phyloP scores from a whole-genome alignment of 2,329 filamentous ascomycete genomes.

The Paracamarosporium sp. region DNA sequence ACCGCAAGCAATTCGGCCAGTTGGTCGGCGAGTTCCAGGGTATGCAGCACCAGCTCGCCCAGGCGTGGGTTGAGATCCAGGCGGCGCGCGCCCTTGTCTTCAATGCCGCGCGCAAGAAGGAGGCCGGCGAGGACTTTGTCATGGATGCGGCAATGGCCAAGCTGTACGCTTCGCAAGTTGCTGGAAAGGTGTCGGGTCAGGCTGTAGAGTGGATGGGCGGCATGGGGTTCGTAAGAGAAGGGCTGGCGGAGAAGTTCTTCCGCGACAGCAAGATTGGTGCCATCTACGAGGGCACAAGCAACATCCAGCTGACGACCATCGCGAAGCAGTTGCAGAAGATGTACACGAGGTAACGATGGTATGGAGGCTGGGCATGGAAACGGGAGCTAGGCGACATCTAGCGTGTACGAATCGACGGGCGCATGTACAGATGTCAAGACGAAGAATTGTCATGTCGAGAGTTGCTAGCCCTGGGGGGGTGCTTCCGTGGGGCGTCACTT shows the following conservation, averaged over 20 bases:
- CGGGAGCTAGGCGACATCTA: background rate
- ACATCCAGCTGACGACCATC: conserved; percentile 75
- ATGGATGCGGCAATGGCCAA: conserved; percentile 98
- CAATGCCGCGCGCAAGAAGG: conserved; percentile 97
- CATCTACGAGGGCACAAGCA: conserved; percentile 92
- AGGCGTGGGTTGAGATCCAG: conserved; percentile 91
- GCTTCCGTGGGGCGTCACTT: background rate
- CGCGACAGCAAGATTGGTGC: conserved; percentile 98
- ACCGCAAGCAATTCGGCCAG: conserved; percentile 94
- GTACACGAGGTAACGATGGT: conserved; percentile 62
- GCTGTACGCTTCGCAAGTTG: conserved; percentile 91
- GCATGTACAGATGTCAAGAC: background rate
- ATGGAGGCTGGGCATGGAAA: background rate
- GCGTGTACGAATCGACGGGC: background rate
- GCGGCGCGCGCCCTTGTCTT: conserved; percentile 92
- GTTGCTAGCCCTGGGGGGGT: background rate
- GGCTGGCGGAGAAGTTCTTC: conserved; percentile 97
- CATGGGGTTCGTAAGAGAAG: conserved; percentile 97
- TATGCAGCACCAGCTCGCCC: conserved; percentile 98
- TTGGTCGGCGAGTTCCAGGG: conserved; percentile 96
- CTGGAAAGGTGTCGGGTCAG: conserved; percentile 80
- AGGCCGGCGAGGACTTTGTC: conserved; percentile 94
- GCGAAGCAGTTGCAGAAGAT: conserved; percentile 73
- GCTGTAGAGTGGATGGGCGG: conserved; percentile 99
- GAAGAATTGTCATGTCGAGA: background rate